These are phyloP conservation scores for Entamoeba moshkovskii DNA, from an alignment of 208 protist species.

Conservation along the genomic window DNA sequence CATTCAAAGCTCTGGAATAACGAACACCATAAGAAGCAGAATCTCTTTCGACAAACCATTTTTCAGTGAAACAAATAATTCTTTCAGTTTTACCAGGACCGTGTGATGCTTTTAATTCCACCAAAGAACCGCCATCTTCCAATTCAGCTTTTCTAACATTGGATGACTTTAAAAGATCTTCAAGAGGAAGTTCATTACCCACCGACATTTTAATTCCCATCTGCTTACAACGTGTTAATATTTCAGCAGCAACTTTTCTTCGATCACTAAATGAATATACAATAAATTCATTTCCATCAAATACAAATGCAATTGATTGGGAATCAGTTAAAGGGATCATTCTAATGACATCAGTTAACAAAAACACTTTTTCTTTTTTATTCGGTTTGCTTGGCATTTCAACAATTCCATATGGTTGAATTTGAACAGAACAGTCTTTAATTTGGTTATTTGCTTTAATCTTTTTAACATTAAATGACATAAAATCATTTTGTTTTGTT, in stretches of 20 bases:
- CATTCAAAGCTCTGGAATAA: not conserved
- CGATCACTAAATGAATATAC: not conserved
- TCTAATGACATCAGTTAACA: not conserved
- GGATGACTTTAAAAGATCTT: not conserved
- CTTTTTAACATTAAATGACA: not conserved
- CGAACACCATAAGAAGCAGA: not conserved
- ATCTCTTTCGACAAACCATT: not conserved
- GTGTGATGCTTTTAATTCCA: not conserved
- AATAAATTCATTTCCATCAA: not conserved
- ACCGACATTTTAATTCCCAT: not conserved
- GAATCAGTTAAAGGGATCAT: not conserved
- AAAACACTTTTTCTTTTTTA: not conserved
- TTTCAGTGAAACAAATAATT: not conserved
- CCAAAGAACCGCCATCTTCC: not conserved
- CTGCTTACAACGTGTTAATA: not conserved
- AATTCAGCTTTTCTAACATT: not conserved
- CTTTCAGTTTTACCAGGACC: not conserved
- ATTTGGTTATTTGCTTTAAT: not conserved
- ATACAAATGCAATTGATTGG: not conserved
- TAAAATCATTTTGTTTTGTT: not conserved
- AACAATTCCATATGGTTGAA: not conserved
- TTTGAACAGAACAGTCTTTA: not conserved
- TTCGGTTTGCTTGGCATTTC: not conserved
- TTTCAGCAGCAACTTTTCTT: not conserved
- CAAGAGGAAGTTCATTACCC: not conserved